Base-by-base conservation (phyloP, 1,284 basidiomycete genomes). In the Hypsizygus ulmarius region DNA sequence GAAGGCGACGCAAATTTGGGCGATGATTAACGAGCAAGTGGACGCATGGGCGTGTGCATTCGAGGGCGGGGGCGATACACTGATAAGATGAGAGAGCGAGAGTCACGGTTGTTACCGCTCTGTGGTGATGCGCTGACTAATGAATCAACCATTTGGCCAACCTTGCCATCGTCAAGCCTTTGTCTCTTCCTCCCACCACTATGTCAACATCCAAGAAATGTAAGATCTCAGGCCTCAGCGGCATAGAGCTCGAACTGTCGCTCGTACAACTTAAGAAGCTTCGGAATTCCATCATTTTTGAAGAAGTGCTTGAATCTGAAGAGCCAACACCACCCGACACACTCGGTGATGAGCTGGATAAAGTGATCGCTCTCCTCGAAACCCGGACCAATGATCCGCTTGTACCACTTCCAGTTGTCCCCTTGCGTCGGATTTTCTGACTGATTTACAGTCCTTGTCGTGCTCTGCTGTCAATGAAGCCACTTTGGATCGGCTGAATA, bases 191-290 rank as follows among this genome's bases (percentile, higher is more conserved):
- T 39, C 19, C 16, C 16, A 39, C 40, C 40, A 42, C 21, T 16
- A 42, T 28, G 40, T 29, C 40, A 29, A 27, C 25, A 25, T 27
- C n/a, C n/a, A n/a, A n/a, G n/a, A n/a, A n/a, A n/a, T n/a, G n/a
- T n/a, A n/a, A n/a, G n/a, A 43, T 43, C 42, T 32, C 30, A 43
- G 30, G 42, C 30, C 43, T 45, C 29, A 45, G 21, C 43, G 43
- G 35, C 34, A 21, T 45, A 27, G 45, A 39, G 36, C 45, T 39
- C 32, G 45, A 46, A 39, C 21, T 39, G 37, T 46, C 45, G 28
- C 45, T 46, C 28, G 32, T 18, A 29, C 36, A 39, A 46, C 37
- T 46, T 30, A 10, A 19, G 39, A 46, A 39, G 45, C 45, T 46
- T 39, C 45, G 36, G 36, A 29, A 46, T 15, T 30, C 45, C 37